Base-by-base conservation (phyloP, 2,329 filamentous ascomycete genomes). In the Furcasterigmium sp. region DNA sequence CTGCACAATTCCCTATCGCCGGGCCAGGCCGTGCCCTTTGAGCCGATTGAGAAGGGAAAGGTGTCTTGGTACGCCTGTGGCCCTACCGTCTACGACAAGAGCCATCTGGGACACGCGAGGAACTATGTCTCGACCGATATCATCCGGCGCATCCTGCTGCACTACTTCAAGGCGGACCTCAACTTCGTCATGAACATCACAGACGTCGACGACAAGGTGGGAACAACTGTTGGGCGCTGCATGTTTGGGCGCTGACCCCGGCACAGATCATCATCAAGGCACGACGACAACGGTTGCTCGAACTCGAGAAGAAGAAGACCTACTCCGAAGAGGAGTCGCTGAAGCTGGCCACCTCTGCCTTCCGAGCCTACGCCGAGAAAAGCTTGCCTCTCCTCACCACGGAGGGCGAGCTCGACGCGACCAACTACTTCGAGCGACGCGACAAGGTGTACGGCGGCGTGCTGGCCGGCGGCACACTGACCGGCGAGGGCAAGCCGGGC, bases 151-250 rank as follows among this genome's bases (percentile, higher is more conserved):
- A 87, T 95, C 54, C 67, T 95, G 63, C 73, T 78, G 56, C 82
- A 91, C 62, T 91, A 93, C 65, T 94, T 95, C 61, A 80, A 81
- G 48, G 93, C 86, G 62, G 71, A 89, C 34, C 80, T 95, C 52
- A 80, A 83, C 47, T 95, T 94, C 67, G 87, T 95, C 51, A 93
- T 94, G 84, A 95, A 95, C 67, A 89, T 93, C 50, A 95, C 90
- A 21, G 90, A 91, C 55, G 77, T 91, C 30, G 85, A 90, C 53
- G 82, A 87, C 64, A 85, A 85, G 74, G 78, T 81, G 56, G 50
- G 57, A 9, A 8, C 29, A 32, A 13, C 29, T n/a, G 29, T 13
- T 15, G 13, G 17, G 29, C 29, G 8, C 13, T 8, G 34, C 34
- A 18, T 18, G 17, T 8, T 18, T 4, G 29, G 5, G 17, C 3